Evolutionary conservation across 129 eudicot species (phyloP).

Genomic region (Flaveria robusta): DNA sequence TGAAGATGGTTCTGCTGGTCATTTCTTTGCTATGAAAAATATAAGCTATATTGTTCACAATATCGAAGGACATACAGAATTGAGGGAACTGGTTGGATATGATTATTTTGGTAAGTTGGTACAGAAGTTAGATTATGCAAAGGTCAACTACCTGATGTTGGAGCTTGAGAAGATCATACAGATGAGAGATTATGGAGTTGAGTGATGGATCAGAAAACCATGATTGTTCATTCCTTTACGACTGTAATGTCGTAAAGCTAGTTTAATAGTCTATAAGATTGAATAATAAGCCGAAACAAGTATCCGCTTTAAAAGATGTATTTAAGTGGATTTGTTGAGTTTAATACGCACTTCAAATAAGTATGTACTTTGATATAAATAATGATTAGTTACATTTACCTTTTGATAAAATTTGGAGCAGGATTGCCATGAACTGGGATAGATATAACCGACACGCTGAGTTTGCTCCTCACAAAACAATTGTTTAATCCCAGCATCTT

Average conservation of each 20-base stretch:
- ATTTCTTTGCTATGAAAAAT: conserved; percentile 46
- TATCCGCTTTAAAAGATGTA: not conserved
- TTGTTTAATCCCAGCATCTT: no score
- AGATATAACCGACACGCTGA: no score
- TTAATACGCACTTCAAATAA: not conserved
- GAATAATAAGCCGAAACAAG: not conserved
- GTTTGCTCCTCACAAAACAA: no score
- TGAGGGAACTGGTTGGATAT: conserved; percentile 33
- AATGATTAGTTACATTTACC: not conserved
- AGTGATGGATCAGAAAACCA: not conserved
- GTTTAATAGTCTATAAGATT: no score
- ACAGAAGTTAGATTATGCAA: not conserved
- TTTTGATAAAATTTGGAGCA: not conserved
- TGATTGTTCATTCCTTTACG: no score
- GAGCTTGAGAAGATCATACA: conserved; percentile 26
- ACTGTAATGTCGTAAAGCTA: not conserved
- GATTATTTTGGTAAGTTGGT: conserved; percentile 25
- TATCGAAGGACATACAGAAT: conserved; percentile 15
- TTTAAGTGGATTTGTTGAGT: not conserved
- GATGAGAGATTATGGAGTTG: conserved; percentile 25
- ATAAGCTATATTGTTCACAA: conserved; percentile 26
- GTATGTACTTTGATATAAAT: not conserved
- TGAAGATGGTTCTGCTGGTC: conserved; percentile 16
- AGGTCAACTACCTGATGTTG: not conserved
- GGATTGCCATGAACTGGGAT: no score